Evolutionary conservation across 306 rosid species (phyloP), one percentile per base, ranked within the genome.

Genomic region (Rubus idaeus): DNA sequence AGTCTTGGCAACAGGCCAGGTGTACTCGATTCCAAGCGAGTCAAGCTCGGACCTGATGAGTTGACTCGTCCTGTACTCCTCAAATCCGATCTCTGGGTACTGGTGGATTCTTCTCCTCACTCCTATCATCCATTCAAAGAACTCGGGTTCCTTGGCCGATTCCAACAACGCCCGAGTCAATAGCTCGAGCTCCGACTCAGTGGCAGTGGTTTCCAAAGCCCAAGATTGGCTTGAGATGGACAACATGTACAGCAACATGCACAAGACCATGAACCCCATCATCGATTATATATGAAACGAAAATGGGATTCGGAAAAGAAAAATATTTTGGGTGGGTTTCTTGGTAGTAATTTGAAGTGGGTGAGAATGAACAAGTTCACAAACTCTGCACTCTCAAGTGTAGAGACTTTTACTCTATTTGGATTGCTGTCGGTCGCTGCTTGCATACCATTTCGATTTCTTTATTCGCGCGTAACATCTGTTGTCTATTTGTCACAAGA

Each of bases 11-110:
- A 83, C 81, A 39, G 87, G 85, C 84, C 84, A 86, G 16, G 73
- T 79, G 69, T 83, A 83, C 61, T 56, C 20, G 23, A 86, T 68
- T 12, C 85, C 85, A 0, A 86, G 75, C 67, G 73, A 63, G 78
- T 83, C 89, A 41, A 86, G 87, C 82, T 86, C 83, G 12, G 76
- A 44, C 80, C 87, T 83, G 13, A 86, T 70, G 79, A 86, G 82
- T 39, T 75, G 60, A 83, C 83, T 86, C 40, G 87, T 86, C 46
- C 46, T 58, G 75, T 53, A 63, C 71, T 86, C 89, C 64, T 86
- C 66, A 71, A 82, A 86, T 5, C 83, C 85, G 68, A 78, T 53
- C 68, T 86, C 87, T 49, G 89, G 89, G 67, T 75, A 50, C 70
- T 86, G 75, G 42, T 86, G 89, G 77, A 83, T 86, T 52, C 78